Conservation (phyloP, 306 rosid species). For the Rubus idaeus region DNA sequence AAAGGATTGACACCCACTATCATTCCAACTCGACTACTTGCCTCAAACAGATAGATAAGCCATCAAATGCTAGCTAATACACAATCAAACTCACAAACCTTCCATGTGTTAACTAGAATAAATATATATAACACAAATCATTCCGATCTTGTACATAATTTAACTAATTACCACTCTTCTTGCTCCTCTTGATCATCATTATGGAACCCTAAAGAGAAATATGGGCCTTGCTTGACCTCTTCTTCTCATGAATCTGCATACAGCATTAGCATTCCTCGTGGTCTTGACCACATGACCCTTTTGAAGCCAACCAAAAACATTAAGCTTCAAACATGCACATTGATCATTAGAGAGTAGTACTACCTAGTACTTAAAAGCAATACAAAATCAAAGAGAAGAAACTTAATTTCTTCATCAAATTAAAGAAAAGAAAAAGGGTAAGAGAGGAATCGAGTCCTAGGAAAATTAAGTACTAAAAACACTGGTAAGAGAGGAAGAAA, state of each 20-base stretch:
- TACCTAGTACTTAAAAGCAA: constrained; percentile 1
- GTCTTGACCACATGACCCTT: constrained; percentile 12
- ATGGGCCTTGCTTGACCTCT: constrained; percentile 11
- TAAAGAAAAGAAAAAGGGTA: background rate
- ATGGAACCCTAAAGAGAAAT: constrained; percentile 17
- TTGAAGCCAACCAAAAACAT: constrained; percentile 51
- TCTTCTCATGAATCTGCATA: constrained; percentile 2
- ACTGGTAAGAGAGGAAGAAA: constrained; percentile 12
- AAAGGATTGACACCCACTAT: constrained; percentile 80
- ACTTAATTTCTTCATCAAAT: background rate
- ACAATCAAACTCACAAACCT: constrained; percentile 12
- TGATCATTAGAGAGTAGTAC: constrained; percentile 18
- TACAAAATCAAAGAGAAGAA: constrained; percentile 2
- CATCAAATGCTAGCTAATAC: background rate
- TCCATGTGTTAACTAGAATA: background rate
- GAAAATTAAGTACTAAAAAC: background rate
- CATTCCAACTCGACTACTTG: constrained; percentile 47
- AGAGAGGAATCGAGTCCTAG: background rate
- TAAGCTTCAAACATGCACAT: constrained; percentile 41
- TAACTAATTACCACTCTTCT: constrained; percentile 2
- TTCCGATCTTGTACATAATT: background rate
- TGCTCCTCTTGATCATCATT: background rate
- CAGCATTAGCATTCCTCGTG: background rate
- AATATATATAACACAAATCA: background rate
- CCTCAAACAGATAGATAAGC: constrained; percentile 1